Evolutionary conservation across 2,329 filamentous ascomycete genomes (phyloP), one percentile per base, ranked within the genome.

Genomic region (Coleophoma eucalyptorum): DNA sequence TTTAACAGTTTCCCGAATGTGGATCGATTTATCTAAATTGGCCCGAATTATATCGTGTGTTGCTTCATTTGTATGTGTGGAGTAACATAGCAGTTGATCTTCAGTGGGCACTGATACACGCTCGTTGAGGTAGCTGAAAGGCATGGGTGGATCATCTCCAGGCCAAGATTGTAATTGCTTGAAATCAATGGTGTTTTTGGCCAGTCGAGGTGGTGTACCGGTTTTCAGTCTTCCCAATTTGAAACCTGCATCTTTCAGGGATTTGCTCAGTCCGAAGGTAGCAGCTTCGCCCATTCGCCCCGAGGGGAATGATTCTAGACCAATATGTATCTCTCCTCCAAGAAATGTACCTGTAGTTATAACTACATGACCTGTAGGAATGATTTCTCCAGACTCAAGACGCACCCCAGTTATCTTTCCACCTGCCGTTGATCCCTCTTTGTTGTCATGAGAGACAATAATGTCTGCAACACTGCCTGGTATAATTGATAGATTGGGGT

Each of bases 261-360:
- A 97, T 65, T 92, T 94, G 75, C 92, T 97, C 50, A 99, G 72
- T 0, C 93, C 93, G 63, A 90, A 90, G 0, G 94, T 97, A 1
- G 94, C 92, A 19, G 89, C 89, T 71, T 99, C 94, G 11, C 93
- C 94, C 75, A 99, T 91, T 8, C 94, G 84, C 1, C 94, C 94
- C 0, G 94, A 89, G 0, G 94, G 92, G 64, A 83, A 96, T 3
- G 79, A 80, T 48, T 96, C 81, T 7, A 97, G 73, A 0, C 91
- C 94, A 55, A 99, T 95, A 62, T 99, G 94, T 55, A 99, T 99
- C 69, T 99, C 94, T 16, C 92, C 94, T 11, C 93, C 88, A 5
- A 99, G 72, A 64, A 99, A 99, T 0, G 94, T 99, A 0, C 94
- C 94, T 0, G 94, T 99, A 0, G 94, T 97, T 59, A 99, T 97